phyloP scores from a whole-genome alignment of 2,329 filamentous ascomycete species.

The Nannizziopsis barbatae region DNA sequence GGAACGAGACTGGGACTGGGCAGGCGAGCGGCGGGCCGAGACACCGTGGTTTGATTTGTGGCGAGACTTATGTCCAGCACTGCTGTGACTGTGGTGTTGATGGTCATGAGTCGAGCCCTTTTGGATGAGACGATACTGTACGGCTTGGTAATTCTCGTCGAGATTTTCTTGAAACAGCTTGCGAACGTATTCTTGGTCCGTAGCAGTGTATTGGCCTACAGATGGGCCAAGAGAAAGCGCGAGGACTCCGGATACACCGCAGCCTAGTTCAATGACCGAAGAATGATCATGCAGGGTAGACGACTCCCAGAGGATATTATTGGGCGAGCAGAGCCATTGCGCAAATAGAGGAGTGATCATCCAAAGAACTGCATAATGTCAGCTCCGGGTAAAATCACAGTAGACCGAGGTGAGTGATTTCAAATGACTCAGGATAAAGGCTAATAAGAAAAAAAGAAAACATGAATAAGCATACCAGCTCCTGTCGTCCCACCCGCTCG shows the following conservation, averaged over 20 bases:
- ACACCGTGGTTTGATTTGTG: slow-evolving; percentile 11
- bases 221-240: slow-evolving; percentile 55
- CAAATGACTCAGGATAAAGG: background rate
- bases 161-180: slow-evolving; percentile 69
- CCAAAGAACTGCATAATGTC: slow-evolving; percentile 59
- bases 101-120: background rate
- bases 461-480: slow-evolving; percentile 41
- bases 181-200: slow-evolving; percentile 78
- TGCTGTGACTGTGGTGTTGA: background rate
- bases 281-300: slow-evolving; percentile 46
- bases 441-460: background rate
- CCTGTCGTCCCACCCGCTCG: slow-evolving; percentile 63
- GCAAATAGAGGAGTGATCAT: slow-evolving; percentile 77
- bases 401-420: slow-evolving; percentile 4
- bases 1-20: slow-evolving; percentile 13
- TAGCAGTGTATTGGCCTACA: slow-evolving; percentile 60
- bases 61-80: slow-evolving; percentile 10
- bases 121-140: background rate
- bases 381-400: slow-evolving; percentile 7
- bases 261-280: slow-evolving; percentile 69
- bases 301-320: slow-evolving; percentile 51
- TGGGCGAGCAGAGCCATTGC: slow-evolving; percentile 57
- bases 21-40: background rate
- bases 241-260: slow-evolving; percentile 72
- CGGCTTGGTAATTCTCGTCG: slow-evolving; percentile 28